These are phyloP conservation scores for Astrothelium subdiscretum DNA, from an alignment of 495 filamentous ascomycete genomes.

Conservation along the genomic window DNA sequence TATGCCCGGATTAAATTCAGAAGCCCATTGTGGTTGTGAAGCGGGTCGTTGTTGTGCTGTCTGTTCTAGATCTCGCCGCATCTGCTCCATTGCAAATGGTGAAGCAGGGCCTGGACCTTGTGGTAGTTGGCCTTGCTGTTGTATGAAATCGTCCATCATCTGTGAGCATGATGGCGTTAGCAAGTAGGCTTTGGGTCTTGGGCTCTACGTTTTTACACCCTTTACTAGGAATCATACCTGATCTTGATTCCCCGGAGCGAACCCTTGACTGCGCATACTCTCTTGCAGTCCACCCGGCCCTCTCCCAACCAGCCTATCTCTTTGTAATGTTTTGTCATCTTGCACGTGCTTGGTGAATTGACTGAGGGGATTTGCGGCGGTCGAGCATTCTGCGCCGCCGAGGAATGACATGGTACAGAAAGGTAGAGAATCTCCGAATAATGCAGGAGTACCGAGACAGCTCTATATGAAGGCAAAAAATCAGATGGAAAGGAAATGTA, in stretches of 20 bases:
- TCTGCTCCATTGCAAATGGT: conserved; percentile 56
- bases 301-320: conserved; percentile 70
- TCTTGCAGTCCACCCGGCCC: conserved; percentile 52
- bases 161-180: conserved; percentile 31
- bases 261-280: conserved; percentile 48
- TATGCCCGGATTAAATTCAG: conserved; percentile 52
- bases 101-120: conserved; percentile 37
- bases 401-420: conserved; percentile 57
- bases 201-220: no score
- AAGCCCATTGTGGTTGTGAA: conserved; percentile 46
- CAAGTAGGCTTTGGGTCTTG: not conserved
- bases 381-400: conserved; percentile 92
- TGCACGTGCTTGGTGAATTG: conserved; percentile 93
- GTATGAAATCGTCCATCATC: conserved; percentile 91
- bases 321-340: conserved; percentile 87
- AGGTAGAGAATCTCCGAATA: not conserved
- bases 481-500: not conserved
- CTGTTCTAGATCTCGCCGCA: conserved; percentile 53
- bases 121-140: conserved; percentile 52
- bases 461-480: not conserved
- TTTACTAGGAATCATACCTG: conserved; percentile 34
- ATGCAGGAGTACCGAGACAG: not conserved
- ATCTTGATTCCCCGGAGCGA: conserved; percentile 47
- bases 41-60: conserved; percentile 43
- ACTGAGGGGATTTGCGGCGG: conserved; percentile 85